Evolutionary conservation across 257 asterid species (phyloP).

Genomic region (Rubia yunnanensis): DNA sequence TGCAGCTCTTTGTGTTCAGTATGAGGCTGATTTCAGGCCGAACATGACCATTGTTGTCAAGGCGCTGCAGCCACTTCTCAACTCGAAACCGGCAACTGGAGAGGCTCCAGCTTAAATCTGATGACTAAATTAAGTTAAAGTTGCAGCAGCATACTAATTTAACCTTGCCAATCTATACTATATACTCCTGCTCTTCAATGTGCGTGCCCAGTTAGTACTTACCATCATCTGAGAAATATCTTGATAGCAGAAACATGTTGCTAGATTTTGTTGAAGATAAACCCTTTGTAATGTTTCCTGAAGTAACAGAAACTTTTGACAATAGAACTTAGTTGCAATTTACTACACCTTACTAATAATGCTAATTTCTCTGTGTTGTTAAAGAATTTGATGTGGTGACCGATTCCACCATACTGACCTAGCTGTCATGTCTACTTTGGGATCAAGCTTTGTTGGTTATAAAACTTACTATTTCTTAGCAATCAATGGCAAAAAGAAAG

Average conservation of each 20-base stretch:
- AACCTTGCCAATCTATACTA: constrained; percentile 8
- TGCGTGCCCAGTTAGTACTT: neutral
- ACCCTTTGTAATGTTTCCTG: constrained; percentile 3
- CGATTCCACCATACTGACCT: neutral
- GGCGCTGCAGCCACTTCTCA: constrained; percentile 91
- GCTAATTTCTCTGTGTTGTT: neutral
- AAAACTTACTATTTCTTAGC: too few species aligned
- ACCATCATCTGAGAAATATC: constrained; percentile 1
- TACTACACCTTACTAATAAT: neutral
- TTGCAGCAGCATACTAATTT: constrained; percentile 1
- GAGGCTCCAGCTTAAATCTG: constrained; percentile 25
- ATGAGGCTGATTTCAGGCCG: constrained; percentile 91
- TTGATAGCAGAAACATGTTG: constrained; percentile 5
- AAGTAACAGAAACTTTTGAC: constrained; percentile 6
- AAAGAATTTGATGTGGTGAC: neutral
- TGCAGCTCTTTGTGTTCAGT: constrained; percentile 94
- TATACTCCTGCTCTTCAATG: neutral
- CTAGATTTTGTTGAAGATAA: constrained; percentile 5
- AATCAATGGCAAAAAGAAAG: too few species aligned
- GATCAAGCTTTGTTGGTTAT: too few species aligned
- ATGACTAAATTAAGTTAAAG: neutral
- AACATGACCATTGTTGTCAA: constrained; percentile 93
- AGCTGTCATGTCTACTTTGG: too few species aligned
- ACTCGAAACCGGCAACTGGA: constrained; percentile 56
- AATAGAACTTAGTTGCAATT: constrained; percentile 12